Conservation (phyloP, 768 basidiomycete genomes). For the Termitomyces sp. region DNA sequence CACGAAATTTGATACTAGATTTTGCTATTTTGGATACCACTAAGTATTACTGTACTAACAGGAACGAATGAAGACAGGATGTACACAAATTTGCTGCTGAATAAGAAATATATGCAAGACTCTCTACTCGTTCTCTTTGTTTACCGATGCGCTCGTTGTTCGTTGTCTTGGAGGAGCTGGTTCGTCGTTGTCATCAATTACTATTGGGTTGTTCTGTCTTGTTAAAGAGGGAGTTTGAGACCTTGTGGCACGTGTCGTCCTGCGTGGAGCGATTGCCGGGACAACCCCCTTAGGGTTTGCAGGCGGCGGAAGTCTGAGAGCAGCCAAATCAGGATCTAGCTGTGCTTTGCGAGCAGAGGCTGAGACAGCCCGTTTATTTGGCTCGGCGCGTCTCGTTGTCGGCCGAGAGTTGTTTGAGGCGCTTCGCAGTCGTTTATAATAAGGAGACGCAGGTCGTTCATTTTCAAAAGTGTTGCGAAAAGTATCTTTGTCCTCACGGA, state of each 20-base stretch:
- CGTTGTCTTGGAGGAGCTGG: not conserved
- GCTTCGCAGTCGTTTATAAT: conserved; percentile 12
- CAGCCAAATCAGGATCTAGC: conserved; percentile 7
- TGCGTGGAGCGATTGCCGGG: not conserved
- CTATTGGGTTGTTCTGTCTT: not conserved
- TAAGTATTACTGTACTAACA: not conserved
- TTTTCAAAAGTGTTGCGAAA: conserved; percentile 14
- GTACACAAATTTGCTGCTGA: not conserved
- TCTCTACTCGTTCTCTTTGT: conserved; percentile 13
- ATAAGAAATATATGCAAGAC: not conserved
- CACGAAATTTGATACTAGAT: not conserved
- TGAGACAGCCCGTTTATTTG: conserved; percentile 5
- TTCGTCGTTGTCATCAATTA: conserved; percentile 3
- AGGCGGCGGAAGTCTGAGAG: conserved; percentile 11
- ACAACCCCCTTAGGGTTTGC: conserved; percentile 1
- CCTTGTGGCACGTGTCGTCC: not conserved
- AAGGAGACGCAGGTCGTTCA: conserved; percentile 9
- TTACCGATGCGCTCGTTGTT: conserved; percentile 1
- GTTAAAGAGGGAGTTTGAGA: not conserved
- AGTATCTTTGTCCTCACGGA: not conserved
- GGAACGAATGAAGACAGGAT: not conserved
- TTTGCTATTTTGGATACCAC: not conserved
- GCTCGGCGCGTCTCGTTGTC: not conserved
- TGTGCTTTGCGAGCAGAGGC: not conserved
- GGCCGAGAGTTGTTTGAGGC: conserved; percentile 9